phyloP scores from a whole-genome alignment of 1,139 yeast species.

The Saccharomycopsis crataegensis region DNA sequence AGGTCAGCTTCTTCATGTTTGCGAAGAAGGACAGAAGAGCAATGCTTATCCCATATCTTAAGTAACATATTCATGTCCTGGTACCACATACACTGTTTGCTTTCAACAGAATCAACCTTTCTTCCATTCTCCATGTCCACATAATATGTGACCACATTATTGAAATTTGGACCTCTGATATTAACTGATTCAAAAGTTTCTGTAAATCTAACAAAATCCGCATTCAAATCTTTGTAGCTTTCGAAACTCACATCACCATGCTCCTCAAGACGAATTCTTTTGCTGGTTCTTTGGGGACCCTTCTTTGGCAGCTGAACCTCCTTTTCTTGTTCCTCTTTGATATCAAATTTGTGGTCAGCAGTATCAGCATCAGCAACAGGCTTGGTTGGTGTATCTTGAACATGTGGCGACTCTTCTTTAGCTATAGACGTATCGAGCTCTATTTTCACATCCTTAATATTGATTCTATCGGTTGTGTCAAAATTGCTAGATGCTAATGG shows the following conservation, averaged over 20 bases:
- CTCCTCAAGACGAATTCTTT: slow-evolving; percentile 31
- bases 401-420: background rate
- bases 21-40: slow-evolving; percentile 6
- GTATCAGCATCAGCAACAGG: background rate
- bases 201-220: slow-evolving; percentile 5
- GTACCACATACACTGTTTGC: background rate
- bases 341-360: background rate
- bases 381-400: background rate
- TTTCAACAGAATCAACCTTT: slow-evolving; percentile 21
- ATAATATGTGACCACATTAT: slow-evolving; percentile 5
- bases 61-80: background rate
- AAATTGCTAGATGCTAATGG: slow-evolving; percentile 14
- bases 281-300: slow-evolving; percentile 30
- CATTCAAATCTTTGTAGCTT: slow-evolving; percentile 3
- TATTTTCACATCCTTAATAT: background rate
- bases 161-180: background rate
- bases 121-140: slow-evolving; percentile 20
- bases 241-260: background rate
- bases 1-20: too few relatives aligned
- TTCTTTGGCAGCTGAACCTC: slow-evolving; percentile 14
- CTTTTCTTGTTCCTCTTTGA: slow-evolving; percentile 7
- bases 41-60: slow-evolving; percentile 33
- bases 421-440: background rate
- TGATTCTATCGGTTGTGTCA: slow-evolving; percentile 15
- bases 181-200: background rate